phyloP scores from a whole-genome alignment of 768 basidiomycete species.

The Pisolithus tinctorius region DNA sequence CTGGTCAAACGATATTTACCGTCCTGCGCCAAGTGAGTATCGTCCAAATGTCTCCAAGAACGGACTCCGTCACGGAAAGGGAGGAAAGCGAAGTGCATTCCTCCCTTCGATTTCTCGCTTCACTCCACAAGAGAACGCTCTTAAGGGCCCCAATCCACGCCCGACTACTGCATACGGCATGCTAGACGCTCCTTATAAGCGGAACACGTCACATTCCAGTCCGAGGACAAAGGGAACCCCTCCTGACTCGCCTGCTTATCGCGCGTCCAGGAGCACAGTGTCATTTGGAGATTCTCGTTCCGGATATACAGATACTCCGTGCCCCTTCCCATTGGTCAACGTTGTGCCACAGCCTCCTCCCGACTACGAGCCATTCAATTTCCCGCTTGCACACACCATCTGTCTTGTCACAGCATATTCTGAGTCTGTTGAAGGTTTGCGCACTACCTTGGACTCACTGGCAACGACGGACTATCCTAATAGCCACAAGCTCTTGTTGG shows the following conservation, averaged over 20 bases:
- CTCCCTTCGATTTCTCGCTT: slow-evolving; percentile 68
- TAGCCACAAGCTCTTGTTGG: slow-evolving; percentile 90
- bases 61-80: slow-evolving; percentile 47
- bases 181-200: slow-evolving; percentile 60
- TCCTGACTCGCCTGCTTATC: slow-evolving; percentile 63
- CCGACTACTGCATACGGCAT: slow-evolving; percentile 61
- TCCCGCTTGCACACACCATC: slow-evolving; percentile 89
- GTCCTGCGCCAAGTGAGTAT: slow-evolving; percentile 83
- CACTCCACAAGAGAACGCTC: slow-evolving; percentile 61
- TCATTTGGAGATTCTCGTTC: slow-evolving; percentile 55
- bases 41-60: slow-evolving; percentile 83
- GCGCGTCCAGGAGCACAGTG: slow-evolving; percentile 76
- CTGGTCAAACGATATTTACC: slow-evolving; percentile 95
- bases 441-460: slow-evolving; percentile 96
- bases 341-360: slow-evolving; percentile 89
- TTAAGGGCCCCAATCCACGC: slow-evolving; percentile 45
- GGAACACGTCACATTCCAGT: slow-evolving; percentile 45
- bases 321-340: slow-evolving; percentile 88
- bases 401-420: slow-evolving; percentile 98
- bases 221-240: slow-evolving; percentile 50
- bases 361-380: slow-evolving; percentile 94
- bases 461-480: slow-evolving; percentile 99
- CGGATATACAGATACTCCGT: slow-evolving; percentile 58
- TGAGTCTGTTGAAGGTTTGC: slow-evolving; percentile 90
- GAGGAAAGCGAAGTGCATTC: slow-evolving; percentile 48